Evolutionary conservation across 202 grass and related monocot species (phyloP).

Genomic region (Tripidium arundinaceum): DNA sequence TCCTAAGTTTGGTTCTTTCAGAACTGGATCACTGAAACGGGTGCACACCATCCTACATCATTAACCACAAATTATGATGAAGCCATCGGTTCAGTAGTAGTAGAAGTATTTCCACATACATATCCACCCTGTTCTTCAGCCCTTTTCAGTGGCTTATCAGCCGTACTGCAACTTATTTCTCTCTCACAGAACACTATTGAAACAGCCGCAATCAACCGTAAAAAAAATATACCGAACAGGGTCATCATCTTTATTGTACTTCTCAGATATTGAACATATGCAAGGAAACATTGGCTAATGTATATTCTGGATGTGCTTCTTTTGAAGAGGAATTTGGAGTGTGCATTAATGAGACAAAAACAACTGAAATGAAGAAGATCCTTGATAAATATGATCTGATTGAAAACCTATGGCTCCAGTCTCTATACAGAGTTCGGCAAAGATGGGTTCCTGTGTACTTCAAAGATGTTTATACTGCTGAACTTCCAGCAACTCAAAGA

Average conservation of each 20-base stretch:
- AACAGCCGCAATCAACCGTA: too few species aligned
- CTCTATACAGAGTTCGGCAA: conserved; percentile 39
- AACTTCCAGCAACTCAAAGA: conserved; percentile 47
- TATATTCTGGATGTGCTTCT: conserved; percentile 40
- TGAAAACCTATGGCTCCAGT: conserved; percentile 55
- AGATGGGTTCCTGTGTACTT: conserved; percentile 59
- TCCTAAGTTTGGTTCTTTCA: conserved; percentile 58
- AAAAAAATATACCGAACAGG: too few species aligned
- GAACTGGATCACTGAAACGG: conserved; percentile 53
- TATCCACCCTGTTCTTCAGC: too few species aligned
- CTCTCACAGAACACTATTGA: too few species aligned
- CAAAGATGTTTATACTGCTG: conserved; percentile 55
- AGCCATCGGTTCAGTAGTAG: conserved; percentile 30
- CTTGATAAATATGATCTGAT: too few species aligned
- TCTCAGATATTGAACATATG: conserved; percentile 49
- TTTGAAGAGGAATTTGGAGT: conserved; percentile 51
- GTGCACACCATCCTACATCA: conserved; percentile 47
- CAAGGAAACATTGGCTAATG: conserved; percentile 38
- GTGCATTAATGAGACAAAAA: conserved; percentile 42
- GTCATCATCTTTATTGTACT: conserved; percentile 45
- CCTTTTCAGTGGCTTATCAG: too few species aligned
- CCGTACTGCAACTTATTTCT: too few species aligned
- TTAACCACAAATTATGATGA: conserved; percentile 45
- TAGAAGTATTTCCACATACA: conserved; percentile 44
- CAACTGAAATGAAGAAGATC: conserved; percentile 49